Evolutionary conservation across 345 rosid genomes (phyloP).

Genomic region (Euphorbia lathyris): DNA sequence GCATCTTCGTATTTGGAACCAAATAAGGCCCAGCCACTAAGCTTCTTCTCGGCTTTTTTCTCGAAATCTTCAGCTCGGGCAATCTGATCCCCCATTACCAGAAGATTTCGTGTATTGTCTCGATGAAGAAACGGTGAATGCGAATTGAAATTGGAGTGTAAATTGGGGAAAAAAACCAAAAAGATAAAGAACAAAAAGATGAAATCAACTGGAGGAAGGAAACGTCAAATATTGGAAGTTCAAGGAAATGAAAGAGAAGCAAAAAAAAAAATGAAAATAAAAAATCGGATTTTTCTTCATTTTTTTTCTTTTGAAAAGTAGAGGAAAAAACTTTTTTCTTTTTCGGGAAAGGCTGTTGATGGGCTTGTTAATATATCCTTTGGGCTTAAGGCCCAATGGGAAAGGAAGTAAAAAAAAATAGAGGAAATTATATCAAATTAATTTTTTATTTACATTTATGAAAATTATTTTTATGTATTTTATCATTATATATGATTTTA

Average conservation of each 20-base stretch:
- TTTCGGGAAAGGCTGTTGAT: background rate
- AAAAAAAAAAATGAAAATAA: background rate
- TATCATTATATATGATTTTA: no score
- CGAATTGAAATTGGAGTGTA: background rate
- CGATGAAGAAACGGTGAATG: background rate
- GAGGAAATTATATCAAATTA: no score
- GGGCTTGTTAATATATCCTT: background rate
- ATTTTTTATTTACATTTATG: no score
- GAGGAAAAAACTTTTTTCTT: background rate
- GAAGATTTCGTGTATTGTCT: background rate
- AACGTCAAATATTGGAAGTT: no score
- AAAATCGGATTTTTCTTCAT: background rate
- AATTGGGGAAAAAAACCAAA: background rate
- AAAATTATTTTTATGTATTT: no score
- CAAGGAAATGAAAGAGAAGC: background rate
- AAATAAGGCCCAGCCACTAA: constrained; percentile 54
- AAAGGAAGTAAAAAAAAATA: no score
- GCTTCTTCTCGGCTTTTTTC: constrained; percentile 72
- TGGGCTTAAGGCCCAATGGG: no score
- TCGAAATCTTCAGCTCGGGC: constrained; percentile 57
- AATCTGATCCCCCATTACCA: constrained; percentile 53
- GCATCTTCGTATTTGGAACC: constrained; percentile 68
- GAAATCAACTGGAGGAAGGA: background rate
- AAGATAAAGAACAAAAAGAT: no score
- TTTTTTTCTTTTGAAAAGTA: background rate